These are phyloP conservation scores for Metschnikowia cerradonensis DNA, from an alignment of 805 yeast genomes.

Conservation along the genomic window DNA sequence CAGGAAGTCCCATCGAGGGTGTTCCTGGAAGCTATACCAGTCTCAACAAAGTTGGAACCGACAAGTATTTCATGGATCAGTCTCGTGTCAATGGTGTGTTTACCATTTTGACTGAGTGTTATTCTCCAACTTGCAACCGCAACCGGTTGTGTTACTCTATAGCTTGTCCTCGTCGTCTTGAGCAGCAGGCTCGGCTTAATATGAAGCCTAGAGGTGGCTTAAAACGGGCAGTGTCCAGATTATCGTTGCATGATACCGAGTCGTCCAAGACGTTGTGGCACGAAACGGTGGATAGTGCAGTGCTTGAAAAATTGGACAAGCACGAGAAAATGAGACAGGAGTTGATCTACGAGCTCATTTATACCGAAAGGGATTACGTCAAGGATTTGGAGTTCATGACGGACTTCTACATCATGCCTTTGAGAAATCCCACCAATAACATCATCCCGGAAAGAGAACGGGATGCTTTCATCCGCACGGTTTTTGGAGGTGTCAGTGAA, in stretches of 20 bases:
- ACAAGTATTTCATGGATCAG: slow-evolving; percentile 17
- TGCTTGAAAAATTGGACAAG: slow-evolving; percentile 75
- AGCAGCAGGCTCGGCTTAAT: slow-evolving; percentile 90
- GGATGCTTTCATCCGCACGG: slow-evolving; percentile 86
- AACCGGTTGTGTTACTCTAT: slow-evolving; percentile 87
- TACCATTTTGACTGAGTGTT: slow-evolving; percentile 88
- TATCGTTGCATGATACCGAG: slow-evolving; percentile 63
- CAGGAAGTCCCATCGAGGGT: slow-evolving; percentile 16
- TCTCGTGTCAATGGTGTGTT: slow-evolving; percentile 82
- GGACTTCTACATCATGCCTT: slow-evolving; percentile 90
- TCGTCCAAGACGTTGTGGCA: slow-evolving; percentile 90
- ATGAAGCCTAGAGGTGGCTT: slow-evolving; percentile 85
- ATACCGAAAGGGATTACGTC: slow-evolving; percentile 92
- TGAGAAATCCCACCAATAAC: slow-evolving; percentile 66
- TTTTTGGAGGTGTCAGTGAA: slow-evolving; percentile 85
- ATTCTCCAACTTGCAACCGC: slow-evolving; percentile 93
- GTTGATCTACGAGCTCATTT: slow-evolving; percentile 86
- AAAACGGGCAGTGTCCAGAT: slow-evolving; percentile 65
- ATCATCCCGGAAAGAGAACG: slow-evolving; percentile 86
- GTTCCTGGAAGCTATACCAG: slow-evolving; percentile 15
- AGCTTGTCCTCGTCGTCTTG: slow-evolving; percentile 92
- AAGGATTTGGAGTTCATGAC: slow-evolving; percentile 90
- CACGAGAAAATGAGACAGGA: slow-evolving; percentile 91
- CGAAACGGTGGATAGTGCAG: slow-evolving; percentile 76
- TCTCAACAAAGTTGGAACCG: slow-evolving; percentile 13